Evolutionary conservation across 495 filamentous ascomycete genomes (phyloP).

Genomic region (Daldinia loculata): DNA sequence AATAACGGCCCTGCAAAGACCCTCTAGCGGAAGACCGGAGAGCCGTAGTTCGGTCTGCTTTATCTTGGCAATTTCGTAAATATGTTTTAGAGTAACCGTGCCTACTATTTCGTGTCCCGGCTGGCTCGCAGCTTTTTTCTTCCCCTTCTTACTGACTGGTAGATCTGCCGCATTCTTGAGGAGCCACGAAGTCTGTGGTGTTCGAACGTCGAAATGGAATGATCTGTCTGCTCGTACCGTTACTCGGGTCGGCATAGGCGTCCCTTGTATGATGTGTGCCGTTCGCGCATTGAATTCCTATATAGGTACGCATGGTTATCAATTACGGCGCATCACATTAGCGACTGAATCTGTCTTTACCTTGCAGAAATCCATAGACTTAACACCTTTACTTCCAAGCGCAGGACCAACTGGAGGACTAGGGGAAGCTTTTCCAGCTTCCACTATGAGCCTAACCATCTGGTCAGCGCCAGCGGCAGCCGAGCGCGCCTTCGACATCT

Average conservation of each 20-base stretch:
- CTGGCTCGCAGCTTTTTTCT: constrained; percentile 77
- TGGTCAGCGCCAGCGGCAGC: constrained; percentile 69
- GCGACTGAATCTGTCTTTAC: constrained; percentile 56
- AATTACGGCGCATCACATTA: background rate
- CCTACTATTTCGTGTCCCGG: constrained; percentile 84
- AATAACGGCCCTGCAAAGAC: constrained; percentile 85
- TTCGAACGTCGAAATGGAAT: constrained; percentile 93
- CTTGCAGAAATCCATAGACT: constrained; percentile 99
- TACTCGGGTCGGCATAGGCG: constrained; percentile 87
- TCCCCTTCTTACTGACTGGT: constrained; percentile 73
- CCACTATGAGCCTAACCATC: constrained; percentile 97
- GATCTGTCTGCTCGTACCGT: constrained; percentile 92
- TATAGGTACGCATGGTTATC: constrained; percentile 9
- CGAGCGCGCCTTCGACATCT: constrained; percentile 80
- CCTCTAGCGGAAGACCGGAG: constrained; percentile 80
- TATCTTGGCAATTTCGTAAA: constrained; percentile 98
- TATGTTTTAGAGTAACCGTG: constrained; percentile 88
- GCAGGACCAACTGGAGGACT: constrained; percentile 98
- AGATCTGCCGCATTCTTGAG: constrained; percentile 85
- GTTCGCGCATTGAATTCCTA: constrained; percentile 99
- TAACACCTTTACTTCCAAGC: constrained; percentile 96
- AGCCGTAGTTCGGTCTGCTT: constrained; percentile 86
- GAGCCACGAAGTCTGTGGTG: constrained; percentile 88
- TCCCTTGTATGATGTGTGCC: constrained; percentile 80
- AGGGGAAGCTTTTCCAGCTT: constrained; percentile 93